Evolutionary conservation across 164 flowering plant species (phyloP).

Genomic region (Umbellularia californica): DNA sequence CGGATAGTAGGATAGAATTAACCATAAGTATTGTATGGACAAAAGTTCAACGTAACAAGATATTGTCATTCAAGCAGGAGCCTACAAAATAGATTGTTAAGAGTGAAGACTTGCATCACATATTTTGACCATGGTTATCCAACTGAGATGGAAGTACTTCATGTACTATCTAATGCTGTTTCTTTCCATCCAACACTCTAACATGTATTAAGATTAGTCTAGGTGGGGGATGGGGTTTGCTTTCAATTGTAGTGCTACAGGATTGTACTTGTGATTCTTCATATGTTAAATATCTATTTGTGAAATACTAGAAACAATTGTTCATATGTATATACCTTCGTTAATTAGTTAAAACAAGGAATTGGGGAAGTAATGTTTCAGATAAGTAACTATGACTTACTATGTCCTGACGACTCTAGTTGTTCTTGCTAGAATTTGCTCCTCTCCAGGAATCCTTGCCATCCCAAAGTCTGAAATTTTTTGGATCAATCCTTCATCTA

Average conservation of each 20-base stretch:
- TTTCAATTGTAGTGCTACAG: neutral
- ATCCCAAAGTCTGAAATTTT: conserved; percentile 55
- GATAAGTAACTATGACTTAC: conserved; percentile 21
- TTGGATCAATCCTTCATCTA: conserved; percentile 41
- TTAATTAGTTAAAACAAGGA: neutral
- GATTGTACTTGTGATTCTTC: neutral
- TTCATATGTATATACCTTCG: neutral
- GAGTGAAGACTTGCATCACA: no score
- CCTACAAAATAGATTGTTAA: no score
- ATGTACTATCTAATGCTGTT: no score
- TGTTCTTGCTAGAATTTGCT: conserved; percentile 24
- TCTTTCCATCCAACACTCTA: neutral
- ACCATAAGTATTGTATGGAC: neutral
- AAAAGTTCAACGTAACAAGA: neutral
- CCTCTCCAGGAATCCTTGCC: conserved; percentile 45
- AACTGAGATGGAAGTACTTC: no score
- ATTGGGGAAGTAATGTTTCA: neutral
- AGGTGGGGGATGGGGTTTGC: no score
- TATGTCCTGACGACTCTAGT: conserved; percentile 33
- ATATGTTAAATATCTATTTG: neutral
- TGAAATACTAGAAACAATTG: neutral
- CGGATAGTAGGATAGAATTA: neutral
- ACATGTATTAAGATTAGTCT: neutral
- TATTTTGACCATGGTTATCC: no score
- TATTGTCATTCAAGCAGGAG: neutral